These are phyloP conservation scores for Diaporthe caulivora DNA, from an alignment of 2,329 filamentous ascomycete genomes.

Conservation along the genomic window DNA sequence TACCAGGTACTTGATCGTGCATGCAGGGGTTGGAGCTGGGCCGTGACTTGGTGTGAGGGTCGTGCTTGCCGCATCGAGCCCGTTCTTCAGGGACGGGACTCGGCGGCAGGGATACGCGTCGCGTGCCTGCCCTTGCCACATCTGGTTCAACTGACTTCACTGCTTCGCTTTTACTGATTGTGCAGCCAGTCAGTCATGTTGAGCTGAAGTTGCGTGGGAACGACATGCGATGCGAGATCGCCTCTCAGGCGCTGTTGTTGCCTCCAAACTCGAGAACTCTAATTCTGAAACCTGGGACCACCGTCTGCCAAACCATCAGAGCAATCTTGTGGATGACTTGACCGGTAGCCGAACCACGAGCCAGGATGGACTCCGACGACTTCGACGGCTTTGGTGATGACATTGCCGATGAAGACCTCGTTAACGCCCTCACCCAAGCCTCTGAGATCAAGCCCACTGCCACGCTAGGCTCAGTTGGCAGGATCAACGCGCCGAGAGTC, in stretches of 20 bases:
- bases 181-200: neutral
- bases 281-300: neutral
- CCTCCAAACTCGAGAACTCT: neutral
- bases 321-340: neutral
- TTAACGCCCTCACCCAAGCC: constrained; percentile 69
- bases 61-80: constrained; percentile 27
- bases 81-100: neutral
- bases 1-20: neutral
- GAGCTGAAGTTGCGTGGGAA: neutral
- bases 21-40: neutral
- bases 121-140: neutral
- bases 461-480: neutral
- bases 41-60: constrained; percentile 36
- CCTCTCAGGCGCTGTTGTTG: neutral
- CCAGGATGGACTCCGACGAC: constrained; percentile 68
- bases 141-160: constrained; percentile 1
- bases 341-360: constrained; percentile 2
- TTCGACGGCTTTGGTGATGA: constrained; percentile 76
- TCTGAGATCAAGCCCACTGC: constrained; percentile 42
- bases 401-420: constrained; percentile 75
- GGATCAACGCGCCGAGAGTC: neutral
- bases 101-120: constrained; percentile 37
- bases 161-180: neutral
- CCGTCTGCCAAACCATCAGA: neutral
- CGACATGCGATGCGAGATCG: neutral